These are phyloP conservation scores for Eutypa lata DNA, from an alignment of 2,329 filamentous ascomycete genomes.

Conservation along the genomic window DNA sequence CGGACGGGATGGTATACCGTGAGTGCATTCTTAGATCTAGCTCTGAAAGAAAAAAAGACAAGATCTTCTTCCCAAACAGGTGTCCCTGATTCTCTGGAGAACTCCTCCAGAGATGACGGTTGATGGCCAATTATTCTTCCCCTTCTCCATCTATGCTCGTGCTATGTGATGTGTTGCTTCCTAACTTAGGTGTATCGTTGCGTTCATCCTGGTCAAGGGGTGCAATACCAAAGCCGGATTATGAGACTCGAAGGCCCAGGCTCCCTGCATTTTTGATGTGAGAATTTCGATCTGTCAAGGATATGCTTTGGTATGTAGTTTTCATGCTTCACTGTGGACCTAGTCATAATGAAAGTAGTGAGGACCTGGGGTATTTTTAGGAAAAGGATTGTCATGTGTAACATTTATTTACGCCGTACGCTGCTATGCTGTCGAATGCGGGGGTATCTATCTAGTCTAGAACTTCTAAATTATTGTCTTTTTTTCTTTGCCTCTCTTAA, in stretches of 20 bases:
- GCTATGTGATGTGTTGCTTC: slow-evolving; percentile 12
- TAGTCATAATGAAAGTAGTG: neutral
- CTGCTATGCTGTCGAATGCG: neutral
- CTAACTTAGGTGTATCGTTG: neutral
- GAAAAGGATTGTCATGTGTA: neutral
- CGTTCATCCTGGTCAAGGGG: neutral
- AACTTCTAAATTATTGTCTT: neutral
- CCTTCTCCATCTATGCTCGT: neutral
- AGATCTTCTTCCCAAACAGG: slow-evolving; percentile 66
- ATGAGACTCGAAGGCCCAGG: neutral
- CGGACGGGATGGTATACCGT: slow-evolving; percentile 56
- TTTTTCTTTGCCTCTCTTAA: slow-evolving; percentile 1
- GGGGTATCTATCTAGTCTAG: slow-evolving; percentile 16
- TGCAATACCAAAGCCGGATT: neutral
- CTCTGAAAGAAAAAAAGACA: slow-evolving; percentile 40
- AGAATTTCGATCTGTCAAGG: too few relatives aligned
- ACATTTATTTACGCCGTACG: neutral
- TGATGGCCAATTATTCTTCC: slow-evolving; percentile 72
- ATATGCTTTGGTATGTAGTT: too few relatives aligned
- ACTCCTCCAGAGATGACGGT: slow-evolving; percentile 69
- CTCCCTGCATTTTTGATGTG: neutral
- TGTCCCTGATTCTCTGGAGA: slow-evolving; percentile 78
- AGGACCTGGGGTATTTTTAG: neutral
- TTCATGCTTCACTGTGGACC: neutral
- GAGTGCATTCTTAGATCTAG: slow-evolving; percentile 56